Conservation (phyloP, 2,329 filamentous ascomycete genomes). For the Teratosphaeria gauchensis region DNA sequence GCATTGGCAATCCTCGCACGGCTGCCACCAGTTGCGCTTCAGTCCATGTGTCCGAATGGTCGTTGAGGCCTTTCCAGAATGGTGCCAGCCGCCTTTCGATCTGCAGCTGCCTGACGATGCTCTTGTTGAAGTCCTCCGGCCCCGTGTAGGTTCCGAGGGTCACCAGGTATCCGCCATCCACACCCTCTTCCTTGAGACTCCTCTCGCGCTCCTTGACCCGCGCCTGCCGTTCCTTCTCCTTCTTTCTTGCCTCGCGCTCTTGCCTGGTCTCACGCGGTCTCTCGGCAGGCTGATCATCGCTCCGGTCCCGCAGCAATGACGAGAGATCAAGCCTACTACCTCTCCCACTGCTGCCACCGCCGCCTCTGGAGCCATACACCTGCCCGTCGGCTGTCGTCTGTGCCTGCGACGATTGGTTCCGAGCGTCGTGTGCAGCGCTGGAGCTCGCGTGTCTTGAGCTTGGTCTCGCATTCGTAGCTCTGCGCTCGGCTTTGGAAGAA, state of each 20-base stretch:
- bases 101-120: conserved; percentile 82
- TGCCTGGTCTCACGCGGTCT: conserved; percentile 77
- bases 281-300: conserved; percentile 36
- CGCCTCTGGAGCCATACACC: conserved; percentile 35
- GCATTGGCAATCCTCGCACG: conserved; percentile 72
- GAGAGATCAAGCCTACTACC: conserved; percentile 49
- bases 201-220: conserved; percentile 77
- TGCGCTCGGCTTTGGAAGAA: conserved; percentile 37
- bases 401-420: conserved; percentile 2
- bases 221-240: conserved; percentile 69
- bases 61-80: conserved; percentile 89
- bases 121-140: conserved; percentile 85
- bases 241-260: conserved; percentile 75
- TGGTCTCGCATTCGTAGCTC: conserved; percentile 23
- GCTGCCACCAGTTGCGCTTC: conserved; percentile 93
- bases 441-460: conserved; percentile 25
- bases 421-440: conserved; percentile 15
- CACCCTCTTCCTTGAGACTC: conserved; percentile 82
- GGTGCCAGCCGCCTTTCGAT: conserved; percentile 87
- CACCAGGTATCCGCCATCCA: conserved; percentile 90
- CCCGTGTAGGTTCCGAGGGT: conserved; percentile 91
- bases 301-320: conserved; percentile 48
- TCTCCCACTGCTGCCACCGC: conserved; percentile 25
- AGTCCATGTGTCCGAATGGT: conserved; percentile 80
- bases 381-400: conserved; percentile 18